Evolutionary conservation across 441 rosid genomes (phyloP).

Genomic region (Biscutella laevigata): DNA sequence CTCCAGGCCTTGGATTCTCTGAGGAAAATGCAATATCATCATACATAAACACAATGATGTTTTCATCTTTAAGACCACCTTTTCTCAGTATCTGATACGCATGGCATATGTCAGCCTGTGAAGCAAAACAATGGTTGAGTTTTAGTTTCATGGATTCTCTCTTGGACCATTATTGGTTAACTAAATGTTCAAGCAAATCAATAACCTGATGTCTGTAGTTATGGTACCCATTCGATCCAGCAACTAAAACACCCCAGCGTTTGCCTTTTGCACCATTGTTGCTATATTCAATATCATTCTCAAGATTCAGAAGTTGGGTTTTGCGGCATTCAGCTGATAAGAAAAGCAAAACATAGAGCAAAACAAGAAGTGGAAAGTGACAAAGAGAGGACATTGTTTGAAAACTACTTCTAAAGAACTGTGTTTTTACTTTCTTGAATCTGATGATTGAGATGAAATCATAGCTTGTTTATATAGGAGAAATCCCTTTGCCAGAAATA

Average conservation of each 20-base stretch:
- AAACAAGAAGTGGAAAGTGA: constrained; percentile 16
- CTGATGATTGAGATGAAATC: neutral
- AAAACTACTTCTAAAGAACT: neutral
- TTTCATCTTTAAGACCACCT: constrained; percentile 61
- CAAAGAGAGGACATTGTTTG: constrained; percentile 20
- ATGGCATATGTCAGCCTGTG: constrained; percentile 69
- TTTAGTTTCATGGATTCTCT: neutral
- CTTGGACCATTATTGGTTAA: no score
- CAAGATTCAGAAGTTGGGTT: no score
- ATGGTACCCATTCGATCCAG: constrained; percentile 38
- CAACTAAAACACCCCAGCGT: constrained; percentile 57
- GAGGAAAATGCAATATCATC: constrained; percentile 48
- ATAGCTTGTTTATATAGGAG: constrained; percentile 7
- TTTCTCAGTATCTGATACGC: constrained; percentile 54
- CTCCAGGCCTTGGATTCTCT: constrained; percentile 56
- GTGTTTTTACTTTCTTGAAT: neutral
- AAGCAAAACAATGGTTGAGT: neutral
- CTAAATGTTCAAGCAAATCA: neutral
- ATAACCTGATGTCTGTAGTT: constrained; percentile 68
- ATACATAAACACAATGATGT: constrained; percentile 61
- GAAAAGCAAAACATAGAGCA: constrained; percentile 10
- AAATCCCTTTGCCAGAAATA: neutral
- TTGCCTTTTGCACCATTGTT: constrained; percentile 21
- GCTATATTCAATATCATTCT: neutral
- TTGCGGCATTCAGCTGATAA: constrained; percentile 15